These are phyloP conservation scores for Helicostylum pulchrum DNA, from an alignment of 192 early-diverging fungal species.

Conservation along the genomic window DNA sequence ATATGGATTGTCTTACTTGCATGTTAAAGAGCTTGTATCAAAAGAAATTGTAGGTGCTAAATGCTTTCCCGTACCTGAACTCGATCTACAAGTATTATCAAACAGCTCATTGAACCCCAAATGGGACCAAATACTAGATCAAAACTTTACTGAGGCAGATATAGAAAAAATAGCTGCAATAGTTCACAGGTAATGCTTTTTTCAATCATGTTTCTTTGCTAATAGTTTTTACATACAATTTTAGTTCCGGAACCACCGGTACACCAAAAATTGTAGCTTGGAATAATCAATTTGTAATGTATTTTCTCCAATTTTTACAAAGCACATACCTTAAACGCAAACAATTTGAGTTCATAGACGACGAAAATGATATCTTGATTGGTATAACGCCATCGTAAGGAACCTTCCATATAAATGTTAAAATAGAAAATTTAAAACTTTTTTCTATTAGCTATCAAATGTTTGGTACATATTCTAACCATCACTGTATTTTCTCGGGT, in stretches of 20 bases:
- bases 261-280: not conserved
- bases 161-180: not conserved
- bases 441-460: no score
- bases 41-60: no score
- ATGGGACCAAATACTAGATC: no score
- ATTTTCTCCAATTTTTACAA: not conserved
- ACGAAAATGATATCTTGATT: no score
- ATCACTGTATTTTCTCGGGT: not conserved
- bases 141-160: no score
- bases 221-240: no score
- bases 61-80: not conserved
- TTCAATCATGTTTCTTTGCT: no score
- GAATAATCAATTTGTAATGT: not conserved
- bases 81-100: not conserved
- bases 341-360: no score
- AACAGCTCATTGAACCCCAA: no score
- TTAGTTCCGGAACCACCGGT: constrained; percentile 9
- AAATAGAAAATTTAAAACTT: no score
- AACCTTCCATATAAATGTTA: not conserved
- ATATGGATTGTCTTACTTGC: not conserved
- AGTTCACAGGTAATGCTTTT: not conserved
- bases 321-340: not conserved
- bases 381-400: not conserved
- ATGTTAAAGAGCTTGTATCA: not conserved
- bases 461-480: not conserved